Evolutionary conservation across 345 rosid genomes (phyloP).

Genomic region (Brassica cretica): DNA sequence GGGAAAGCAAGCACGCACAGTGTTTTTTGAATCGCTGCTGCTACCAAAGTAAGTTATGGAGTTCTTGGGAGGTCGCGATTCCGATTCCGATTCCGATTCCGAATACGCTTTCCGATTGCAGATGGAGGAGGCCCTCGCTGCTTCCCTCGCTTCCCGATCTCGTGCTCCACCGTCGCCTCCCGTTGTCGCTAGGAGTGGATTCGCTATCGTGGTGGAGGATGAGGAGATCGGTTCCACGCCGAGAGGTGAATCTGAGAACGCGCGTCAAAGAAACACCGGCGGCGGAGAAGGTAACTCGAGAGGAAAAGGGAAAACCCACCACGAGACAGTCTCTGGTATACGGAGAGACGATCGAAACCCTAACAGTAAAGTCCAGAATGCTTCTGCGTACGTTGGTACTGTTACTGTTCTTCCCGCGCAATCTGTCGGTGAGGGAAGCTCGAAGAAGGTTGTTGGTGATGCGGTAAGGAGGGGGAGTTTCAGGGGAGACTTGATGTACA

Average conservation of each 20-base stretch:
- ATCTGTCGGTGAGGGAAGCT: slow-evolving; percentile 44
- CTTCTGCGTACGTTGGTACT: neutral
- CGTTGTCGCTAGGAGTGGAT: slow-evolving; percentile 5
- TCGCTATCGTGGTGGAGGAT: slow-evolving; percentile 20
- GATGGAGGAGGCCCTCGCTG: slow-evolving; percentile 50
- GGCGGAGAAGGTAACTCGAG: slow-evolving; percentile 44
- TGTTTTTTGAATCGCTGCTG: neutral
- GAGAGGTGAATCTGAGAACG: slow-evolving; percentile 44
- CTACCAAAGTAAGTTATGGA: neutral
- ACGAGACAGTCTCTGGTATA: neutral
- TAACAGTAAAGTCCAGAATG: neutral
- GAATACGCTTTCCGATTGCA: slow-evolving; percentile 58
- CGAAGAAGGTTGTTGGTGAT: slow-evolving; percentile 38
- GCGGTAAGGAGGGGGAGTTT: neutral
- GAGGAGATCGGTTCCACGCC: slow-evolving; percentile 30
- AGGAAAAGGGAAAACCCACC: slow-evolving; percentile 14
- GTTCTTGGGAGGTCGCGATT: slow-evolving; percentile 32
- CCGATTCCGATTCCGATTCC: slow-evolving; percentile 40
- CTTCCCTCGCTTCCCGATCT: slow-evolving; percentile 40
- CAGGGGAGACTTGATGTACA: neutral
- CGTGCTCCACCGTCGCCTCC: slow-evolving; percentile 23
- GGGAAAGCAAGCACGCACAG: neutral
- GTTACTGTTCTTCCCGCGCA: neutral
- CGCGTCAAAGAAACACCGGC: slow-evolving; percentile 43
- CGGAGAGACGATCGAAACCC: slow-evolving; percentile 16